A percentile compares a stretch with the other conserved stretches of the same genome.
Evolutionary conservation across 306 rosid species (phyloP).

Genomic region (Malus sylvestris): DNA sequence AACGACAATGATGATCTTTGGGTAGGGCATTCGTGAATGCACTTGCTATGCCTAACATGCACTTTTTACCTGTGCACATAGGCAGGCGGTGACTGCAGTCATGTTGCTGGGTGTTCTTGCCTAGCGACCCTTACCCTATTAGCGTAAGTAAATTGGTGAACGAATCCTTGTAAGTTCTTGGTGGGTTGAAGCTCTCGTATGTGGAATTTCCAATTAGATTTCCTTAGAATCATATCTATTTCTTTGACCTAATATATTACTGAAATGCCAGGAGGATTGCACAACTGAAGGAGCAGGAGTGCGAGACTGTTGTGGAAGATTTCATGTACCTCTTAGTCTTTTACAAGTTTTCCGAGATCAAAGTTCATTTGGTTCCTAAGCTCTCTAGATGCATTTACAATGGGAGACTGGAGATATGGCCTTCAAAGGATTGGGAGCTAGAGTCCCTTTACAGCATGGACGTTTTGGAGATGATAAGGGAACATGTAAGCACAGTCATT

Average conservation of each 20-base stretch:
- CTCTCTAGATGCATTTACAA: constrained; percentile 78
- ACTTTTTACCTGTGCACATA: constrained; percentile 7
- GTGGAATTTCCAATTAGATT: constrained; percentile 3
- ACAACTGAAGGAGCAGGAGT: constrained; percentile 71
- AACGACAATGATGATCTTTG: background rate
- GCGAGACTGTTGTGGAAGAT: constrained; percentile 74
- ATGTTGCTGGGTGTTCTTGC: constrained; percentile 20
- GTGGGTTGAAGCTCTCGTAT: constrained; percentile 5
- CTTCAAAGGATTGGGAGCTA: constrained; percentile 89
- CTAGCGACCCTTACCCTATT: constrained; percentile 21
- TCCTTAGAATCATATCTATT: background rate
- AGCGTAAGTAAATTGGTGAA: constrained; percentile 18
- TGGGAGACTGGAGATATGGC: constrained; percentile 83
- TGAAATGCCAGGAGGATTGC: constrained; percentile 83
- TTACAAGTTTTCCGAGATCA: constrained; percentile 79
- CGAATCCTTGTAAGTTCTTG: constrained; percentile 19
- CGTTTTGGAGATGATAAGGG: constrained; percentile 74
- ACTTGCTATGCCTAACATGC: constrained; percentile 6
- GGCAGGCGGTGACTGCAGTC: constrained; percentile 13
- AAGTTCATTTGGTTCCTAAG: constrained; percentile 76
- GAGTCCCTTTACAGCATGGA: constrained; percentile 71
- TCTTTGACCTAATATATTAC: constrained; percentile 32
- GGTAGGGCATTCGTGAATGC: constrained; percentile 9
- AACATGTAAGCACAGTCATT: constrained; percentile 59
- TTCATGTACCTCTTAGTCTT: constrained; percentile 71